These are phyloP conservation scores for Brassica rapa DNA, from an alignment of 345 rosid species.

Conservation along the genomic window DNA sequence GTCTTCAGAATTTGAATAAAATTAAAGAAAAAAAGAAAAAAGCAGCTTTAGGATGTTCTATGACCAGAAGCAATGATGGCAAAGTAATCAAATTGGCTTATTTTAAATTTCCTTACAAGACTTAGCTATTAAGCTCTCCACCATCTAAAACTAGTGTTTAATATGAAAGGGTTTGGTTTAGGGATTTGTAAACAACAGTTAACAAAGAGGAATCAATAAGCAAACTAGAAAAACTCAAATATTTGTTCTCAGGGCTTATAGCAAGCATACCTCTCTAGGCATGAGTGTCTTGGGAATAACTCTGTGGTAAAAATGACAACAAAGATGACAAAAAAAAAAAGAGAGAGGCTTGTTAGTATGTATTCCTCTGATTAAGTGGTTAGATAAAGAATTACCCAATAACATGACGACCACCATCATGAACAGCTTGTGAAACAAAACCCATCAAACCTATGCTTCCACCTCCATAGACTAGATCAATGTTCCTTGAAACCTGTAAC, in stretches of 20 bases:
- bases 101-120: constrained; percentile 14
- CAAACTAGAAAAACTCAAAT: neutral
- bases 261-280: constrained; percentile 92
- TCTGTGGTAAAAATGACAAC: constrained; percentile 48
- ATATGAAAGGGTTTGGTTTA: neutral
- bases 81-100: constrained; percentile 32
- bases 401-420: constrained; percentile 99
- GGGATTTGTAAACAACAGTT: neutral
- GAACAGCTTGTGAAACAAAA: constrained; percentile 96
- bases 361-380: neutral
- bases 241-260: neutral
- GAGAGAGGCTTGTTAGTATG: constrained; percentile 9
- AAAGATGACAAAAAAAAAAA: neutral
- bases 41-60: constrained; percentile 41
- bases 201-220: neutral
- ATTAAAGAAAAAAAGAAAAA: constrained; percentile 9
- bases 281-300: constrained; percentile 99
- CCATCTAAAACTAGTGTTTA: neutral
- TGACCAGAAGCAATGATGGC: constrained; percentile 43
- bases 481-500: constrained; percentile 88
- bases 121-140: constrained; percentile 25
- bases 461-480: constrained; percentile 98
- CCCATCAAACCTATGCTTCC: constrained; percentile 99
- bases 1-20: constrained; percentile 24
- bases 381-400: constrained; percentile 63